Base-by-base conservation (phyloP, 768 basidiomycete species). In the Leccinellum luteum region DNA sequence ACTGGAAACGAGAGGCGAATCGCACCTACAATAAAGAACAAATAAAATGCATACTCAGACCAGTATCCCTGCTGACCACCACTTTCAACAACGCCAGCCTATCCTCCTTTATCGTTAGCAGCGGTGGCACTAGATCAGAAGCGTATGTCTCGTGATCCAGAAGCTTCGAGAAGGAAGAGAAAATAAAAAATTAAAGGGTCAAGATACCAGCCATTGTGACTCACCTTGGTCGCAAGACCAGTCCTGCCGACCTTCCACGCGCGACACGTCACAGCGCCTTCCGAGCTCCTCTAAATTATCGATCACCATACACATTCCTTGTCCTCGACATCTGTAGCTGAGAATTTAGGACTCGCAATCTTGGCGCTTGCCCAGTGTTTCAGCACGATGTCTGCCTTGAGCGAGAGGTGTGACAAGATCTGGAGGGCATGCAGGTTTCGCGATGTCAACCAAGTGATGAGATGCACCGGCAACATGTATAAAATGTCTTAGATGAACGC, bases 281-380 rank as follows among this genome's bases (percentile, higher is more conserved):
- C 92, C 92, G 35, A 95, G 78, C 56, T 83, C 84, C 69, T 90
- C 81, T 52, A 98, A 94, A 70, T 98, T 98, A 64, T 87, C 85
- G 5, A 99, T 97, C 57, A 84, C 72, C 48, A 77, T 78, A 66
- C 93, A 94, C 12, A 78, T 43, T 85, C 86, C 35, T 88, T 87
- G 63, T 97, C 94, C 21, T 83, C 86, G 21, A 75, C 75, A 12
- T 85, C 74, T 10, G 86, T 85, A 1, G 81, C 73, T 0, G 83
- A 77, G 0, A 87, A 78, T 59, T 85, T 84, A 12, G 92, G 85
- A 14, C 82, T 83, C 50, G 85, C 72, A 56, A 99, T 97, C 73
- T 97, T 96, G 2, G 92, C 89, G 58, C 86, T 87, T 1, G 97
- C 96, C 97, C 97, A 99, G 68, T 98, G 96, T 60, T 87, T 91